A percentile compares a stretch with the other conserved stretches of the same genome.
Conservation (phyloP, 2,329 filamentous ascomycete genomes). For the Elsinoe fawcettii region DNA sequence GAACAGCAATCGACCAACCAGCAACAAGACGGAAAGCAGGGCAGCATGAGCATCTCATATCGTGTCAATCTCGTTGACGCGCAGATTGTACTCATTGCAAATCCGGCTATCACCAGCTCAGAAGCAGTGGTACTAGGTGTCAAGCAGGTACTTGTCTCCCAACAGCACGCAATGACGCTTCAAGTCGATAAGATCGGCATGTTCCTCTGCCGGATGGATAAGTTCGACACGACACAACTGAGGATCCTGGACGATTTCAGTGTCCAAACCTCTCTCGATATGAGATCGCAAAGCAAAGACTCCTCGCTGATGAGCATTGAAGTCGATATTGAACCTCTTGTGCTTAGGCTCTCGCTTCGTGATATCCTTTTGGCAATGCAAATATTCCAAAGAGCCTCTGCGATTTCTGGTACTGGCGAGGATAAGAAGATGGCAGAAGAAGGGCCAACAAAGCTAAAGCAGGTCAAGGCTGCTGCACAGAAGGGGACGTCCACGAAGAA, state of each 20-base stretch:
- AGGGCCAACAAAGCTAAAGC: conserved; percentile 48
- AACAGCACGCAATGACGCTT: conserved; percentile 88
- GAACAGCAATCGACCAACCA: conserved; percentile 20
- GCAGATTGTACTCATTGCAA: conserved; percentile 92
- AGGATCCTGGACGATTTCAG: conserved; percentile 97
- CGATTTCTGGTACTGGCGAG: conserved; percentile 59
- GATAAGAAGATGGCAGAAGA: conserved; percentile 44
- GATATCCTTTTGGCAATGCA: conserved; percentile 93
- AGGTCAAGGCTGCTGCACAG: conserved; percentile 39
- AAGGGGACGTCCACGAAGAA: conserved; percentile 34
- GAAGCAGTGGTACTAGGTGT: conserved; percentile 94
- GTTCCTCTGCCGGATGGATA: conserved; percentile 98
- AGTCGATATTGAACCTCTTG: conserved; percentile 81
- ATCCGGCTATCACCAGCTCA: conserved; percentile 79
- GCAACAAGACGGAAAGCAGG: conserved; percentile 31
- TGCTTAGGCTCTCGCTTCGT: conserved; percentile 80
- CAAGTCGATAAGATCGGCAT: conserved; percentile 93
- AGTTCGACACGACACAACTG: conserved; percentile 80
- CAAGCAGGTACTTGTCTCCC: conserved; percentile 84
- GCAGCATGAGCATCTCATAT: conserved; percentile 71
- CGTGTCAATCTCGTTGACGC: conserved; percentile 91
- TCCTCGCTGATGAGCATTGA: conserved; percentile 67
- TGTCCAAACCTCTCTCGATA: conserved; percentile 80
- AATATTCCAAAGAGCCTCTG: conserved; percentile 83
- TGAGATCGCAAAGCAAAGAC: conserved; percentile 51